Conservation (phyloP, 805 yeast genomes). For the Diddensiella santjacobensis region DNA sequence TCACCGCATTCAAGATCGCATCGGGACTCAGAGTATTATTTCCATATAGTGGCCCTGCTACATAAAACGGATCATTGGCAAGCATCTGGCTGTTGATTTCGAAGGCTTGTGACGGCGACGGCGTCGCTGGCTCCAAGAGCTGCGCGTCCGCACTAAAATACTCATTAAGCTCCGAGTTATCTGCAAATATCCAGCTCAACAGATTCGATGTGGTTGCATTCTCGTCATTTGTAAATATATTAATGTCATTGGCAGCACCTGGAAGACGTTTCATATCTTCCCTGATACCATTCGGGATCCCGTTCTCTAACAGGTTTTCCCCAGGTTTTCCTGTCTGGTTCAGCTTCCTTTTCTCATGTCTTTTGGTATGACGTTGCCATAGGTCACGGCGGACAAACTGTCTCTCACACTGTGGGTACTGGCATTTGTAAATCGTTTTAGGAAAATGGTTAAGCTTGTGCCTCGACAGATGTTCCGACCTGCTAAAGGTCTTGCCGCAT, state of each 20-base stretch:
- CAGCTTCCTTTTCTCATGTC: constrained; percentile 18
- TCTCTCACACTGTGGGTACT: constrained; percentile 32
- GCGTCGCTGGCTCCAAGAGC: not conserved
- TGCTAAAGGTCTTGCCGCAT: not conserved
- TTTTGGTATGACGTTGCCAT: constrained; percentile 31
- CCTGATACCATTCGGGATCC: too few species aligned
- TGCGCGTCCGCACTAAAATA: not conserved
- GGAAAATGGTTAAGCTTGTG: constrained; percentile 2
- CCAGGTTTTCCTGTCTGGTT: not conserved
- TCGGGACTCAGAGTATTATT: not conserved
- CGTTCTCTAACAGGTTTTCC: not conserved
- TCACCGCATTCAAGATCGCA: not conserved
- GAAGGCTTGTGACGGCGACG: not conserved
- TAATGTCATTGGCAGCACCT: not conserved
- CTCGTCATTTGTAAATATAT: not conserved
- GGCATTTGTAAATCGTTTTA: constrained; percentile 31
- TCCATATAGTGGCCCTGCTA: not conserved
- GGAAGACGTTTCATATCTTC: too few species aligned
- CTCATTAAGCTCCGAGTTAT: not conserved
- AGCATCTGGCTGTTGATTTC: not conserved
- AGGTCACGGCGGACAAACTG: constrained; percentile 33
- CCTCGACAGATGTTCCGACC: not conserved
- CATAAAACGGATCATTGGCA: not conserved
- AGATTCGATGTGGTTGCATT: not conserved
- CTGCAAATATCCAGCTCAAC: not conserved